phyloP scores from a whole-genome alignment of 306 rosid species.

The Vigna trinervia region DNA sequence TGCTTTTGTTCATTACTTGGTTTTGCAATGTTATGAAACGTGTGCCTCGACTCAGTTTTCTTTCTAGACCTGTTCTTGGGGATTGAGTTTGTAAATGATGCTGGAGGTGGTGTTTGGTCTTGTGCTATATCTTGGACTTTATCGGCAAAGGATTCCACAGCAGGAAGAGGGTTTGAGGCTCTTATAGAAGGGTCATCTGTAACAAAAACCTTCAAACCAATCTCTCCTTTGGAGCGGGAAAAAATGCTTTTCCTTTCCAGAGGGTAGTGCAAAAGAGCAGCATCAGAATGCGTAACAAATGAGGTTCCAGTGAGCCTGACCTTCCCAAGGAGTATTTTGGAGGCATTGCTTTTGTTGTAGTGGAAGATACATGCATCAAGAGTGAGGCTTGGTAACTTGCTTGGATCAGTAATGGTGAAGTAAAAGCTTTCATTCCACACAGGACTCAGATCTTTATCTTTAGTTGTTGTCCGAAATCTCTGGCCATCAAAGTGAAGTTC shows the following conservation, averaged over 20 bases:
- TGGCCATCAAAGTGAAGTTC: constrained; percentile 87
- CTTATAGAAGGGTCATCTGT: constrained; percentile 70
- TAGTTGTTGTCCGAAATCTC: constrained; percentile 70
- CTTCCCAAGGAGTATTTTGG: constrained; percentile 68
- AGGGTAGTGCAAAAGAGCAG: constrained; percentile 85
- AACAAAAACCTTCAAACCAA: constrained; percentile 89
- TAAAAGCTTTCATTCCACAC: constrained; percentile 85
- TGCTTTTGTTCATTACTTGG: constrained; percentile 44
- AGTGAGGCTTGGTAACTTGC: constrained; percentile 53
- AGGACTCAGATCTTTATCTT: constrained; percentile 80
- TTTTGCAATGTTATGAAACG: constrained; percentile 69
- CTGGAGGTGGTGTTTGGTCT: constrained; percentile 49
- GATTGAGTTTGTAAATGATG: constrained; percentile 46
- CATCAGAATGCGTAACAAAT: constrained; percentile 83
- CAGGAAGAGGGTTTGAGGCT: constrained; percentile 80
- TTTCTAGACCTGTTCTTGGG: constrained; percentile 51
- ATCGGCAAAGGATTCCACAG: constrained; percentile 55
- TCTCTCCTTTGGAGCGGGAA: constrained; percentile 80
- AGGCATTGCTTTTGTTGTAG: constrained; percentile 51
- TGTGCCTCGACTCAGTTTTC: constrained; percentile 58
- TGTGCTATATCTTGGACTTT: constrained; percentile 37
- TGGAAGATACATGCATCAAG: constrained; percentile 71
- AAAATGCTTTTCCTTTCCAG: constrained; percentile 67
- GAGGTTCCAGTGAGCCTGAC: constrained; percentile 82
- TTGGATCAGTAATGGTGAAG: constrained; percentile 85